phyloP scores from a whole-genome alignment of 805 yeast genomes.

The Wickerhamomyces sydowiorum region DNA sequence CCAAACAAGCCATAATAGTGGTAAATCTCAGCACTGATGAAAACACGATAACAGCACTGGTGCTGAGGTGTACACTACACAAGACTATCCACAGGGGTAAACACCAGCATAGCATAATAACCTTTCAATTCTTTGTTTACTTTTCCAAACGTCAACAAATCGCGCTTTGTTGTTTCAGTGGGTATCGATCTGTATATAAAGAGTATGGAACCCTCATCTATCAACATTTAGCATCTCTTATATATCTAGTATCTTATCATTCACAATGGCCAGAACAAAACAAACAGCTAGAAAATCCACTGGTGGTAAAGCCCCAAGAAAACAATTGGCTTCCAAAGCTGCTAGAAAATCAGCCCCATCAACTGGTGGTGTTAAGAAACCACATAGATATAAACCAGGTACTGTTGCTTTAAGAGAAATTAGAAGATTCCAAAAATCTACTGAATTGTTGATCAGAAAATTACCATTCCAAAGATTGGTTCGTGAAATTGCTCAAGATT shows the following conservation, averaged over 20 bases:
- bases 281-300: conserved; percentile 94
- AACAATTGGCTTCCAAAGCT: conserved; percentile 86
- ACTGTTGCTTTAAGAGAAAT: conserved; percentile 95
- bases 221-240: neutral
- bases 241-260: conserved; percentile 10
- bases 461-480: conserved; percentile 97
- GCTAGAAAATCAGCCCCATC: conserved; percentile 93
- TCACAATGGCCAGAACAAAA: conserved; percentile 82
- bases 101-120: too few relatives aligned
- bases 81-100: too few relatives aligned
- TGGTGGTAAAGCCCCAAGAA: conserved; percentile 96
- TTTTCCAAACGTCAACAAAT: too few relatives aligned
- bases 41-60: too few relatives aligned
- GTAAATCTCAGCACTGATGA: neutral
- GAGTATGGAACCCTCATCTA: neutral
- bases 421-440: conserved; percentile 95
- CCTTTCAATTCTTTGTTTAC: neutral
- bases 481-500: conserved; percentile 92
- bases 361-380: conserved; percentile 89
- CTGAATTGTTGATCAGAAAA: conserved; percentile 92
- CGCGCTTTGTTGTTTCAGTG: too few relatives aligned
- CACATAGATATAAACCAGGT: conserved; percentile 97
- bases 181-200: neutral
- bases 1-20: neutral
- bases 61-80: neutral